A percentile compares a stretch with the other conserved stretches of the same genome.
These are phyloP conservation scores for Ustilago loliicola DNA, from an alignment of 1,284 basidiomycete genomes.

Conservation along the genomic window DNA sequence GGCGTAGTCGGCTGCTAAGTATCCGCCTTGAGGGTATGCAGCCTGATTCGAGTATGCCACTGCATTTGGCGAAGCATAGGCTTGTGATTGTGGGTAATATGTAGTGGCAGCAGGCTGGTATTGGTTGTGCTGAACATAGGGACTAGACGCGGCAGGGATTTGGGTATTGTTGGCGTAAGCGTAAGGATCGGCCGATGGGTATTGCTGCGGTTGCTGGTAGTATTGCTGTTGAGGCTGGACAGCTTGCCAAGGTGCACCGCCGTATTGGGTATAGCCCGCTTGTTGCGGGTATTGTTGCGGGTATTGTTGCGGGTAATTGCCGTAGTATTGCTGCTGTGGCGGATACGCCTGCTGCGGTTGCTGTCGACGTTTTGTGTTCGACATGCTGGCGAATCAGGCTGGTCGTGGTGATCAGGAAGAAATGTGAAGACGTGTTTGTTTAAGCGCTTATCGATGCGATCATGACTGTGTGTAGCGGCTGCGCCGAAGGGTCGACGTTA, in stretches of 20 bases:
- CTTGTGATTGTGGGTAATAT: constrained; percentile 2
- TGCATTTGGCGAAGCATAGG: constrained; percentile 4
- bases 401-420: background rate
- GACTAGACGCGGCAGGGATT: constrained; percentile 7
- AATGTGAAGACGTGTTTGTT: background rate
- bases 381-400: constrained; percentile 24
- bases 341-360: constrained; percentile 21
- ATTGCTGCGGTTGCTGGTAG: constrained; percentile 25
- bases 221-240: constrained; percentile 14
- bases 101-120: constrained; percentile 4
- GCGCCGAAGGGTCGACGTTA: background rate
- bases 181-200: constrained; percentile 28
- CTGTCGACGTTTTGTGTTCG: constrained; percentile 22
- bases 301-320: constrained; percentile 1
- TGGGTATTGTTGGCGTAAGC: constrained; percentile 3
- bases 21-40: constrained; percentile 15
- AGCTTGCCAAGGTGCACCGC: constrained; percentile 17
- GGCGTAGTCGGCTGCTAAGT: constrained; percentile 10
- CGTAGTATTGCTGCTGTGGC: constrained; percentile 22
- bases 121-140: constrained; percentile 13
- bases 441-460: constrained; percentile 10
- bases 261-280: constrained; percentile 14
- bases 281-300: constrained; percentile 23
- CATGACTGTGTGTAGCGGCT: constrained; percentile 18
- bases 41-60: background rate